A percentile compares a stretch with the other conserved stretches of the same genome.
phyloP scores from a whole-genome alignment of 1,284 basidiomycete genomes.

The Rhodotorula sp. region DNA sequence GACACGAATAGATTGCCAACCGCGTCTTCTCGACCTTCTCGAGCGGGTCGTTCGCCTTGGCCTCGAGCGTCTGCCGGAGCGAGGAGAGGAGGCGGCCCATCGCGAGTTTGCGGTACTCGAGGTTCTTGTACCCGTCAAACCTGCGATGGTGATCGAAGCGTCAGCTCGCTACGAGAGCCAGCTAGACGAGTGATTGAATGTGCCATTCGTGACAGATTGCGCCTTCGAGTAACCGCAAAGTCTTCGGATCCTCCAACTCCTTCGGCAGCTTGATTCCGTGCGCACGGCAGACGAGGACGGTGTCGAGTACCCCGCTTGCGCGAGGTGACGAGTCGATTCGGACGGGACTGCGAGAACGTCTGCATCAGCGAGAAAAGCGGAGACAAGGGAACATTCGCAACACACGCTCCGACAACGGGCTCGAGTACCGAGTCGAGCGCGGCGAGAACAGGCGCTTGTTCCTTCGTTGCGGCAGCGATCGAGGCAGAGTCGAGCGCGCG shows the following conservation, averaged over 20 bases:
- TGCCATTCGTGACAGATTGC: constrained; percentile 38
- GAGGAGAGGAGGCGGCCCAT: constrained; percentile 42
- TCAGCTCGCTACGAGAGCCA: too few relatives aligned
- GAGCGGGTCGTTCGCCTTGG: constrained; percentile 17
- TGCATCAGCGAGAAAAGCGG: background rate
- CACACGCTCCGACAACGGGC: constrained; percentile 19
- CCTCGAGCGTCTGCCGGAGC: constrained; percentile 17
- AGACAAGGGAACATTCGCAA: background rate
- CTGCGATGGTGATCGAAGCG: background rate
- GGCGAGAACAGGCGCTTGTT: constrained; percentile 30
- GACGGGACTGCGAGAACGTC: constrained; percentile 19
- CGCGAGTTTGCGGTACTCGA: constrained; percentile 36
- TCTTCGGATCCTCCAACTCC: constrained; percentile 31
- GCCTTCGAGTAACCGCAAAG: constrained; percentile 32
- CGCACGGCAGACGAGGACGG: constrained; percentile 35
- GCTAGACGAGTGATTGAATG: background rate
- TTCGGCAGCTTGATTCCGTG: constrained; percentile 36
- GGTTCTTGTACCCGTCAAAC: constrained; percentile 34
- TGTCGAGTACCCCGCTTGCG: constrained; percentile 42
- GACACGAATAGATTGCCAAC: constrained; percentile 38
- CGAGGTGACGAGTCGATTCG: constrained; percentile 39
- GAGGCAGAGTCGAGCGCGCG: constrained; percentile 33
- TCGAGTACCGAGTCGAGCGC: constrained; percentile 30
- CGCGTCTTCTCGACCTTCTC: constrained; percentile 11
- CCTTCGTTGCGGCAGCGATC: constrained; percentile 23